Evolutionary conservation across 495 filamentous ascomycete species (phyloP).

Genomic region (Polyplosphaeria fusca): DNA sequence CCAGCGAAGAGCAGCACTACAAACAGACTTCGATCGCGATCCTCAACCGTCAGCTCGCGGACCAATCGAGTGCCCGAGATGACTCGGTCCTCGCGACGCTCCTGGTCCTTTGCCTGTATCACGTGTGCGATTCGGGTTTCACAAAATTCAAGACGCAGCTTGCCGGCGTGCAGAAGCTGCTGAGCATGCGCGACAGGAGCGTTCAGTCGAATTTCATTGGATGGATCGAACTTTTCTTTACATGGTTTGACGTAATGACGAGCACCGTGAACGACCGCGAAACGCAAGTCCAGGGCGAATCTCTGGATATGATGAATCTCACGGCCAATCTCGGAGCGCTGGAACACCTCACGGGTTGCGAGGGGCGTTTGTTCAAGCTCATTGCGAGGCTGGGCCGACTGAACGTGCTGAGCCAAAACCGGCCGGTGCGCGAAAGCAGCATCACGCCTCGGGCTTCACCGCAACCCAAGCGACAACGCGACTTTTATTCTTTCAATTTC

Average conservation of each 20-base stretch:
- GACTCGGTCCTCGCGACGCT: constrained; percentile 88
- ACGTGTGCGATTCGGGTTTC: constrained; percentile 88
- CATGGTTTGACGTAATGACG: constrained; percentile 93
- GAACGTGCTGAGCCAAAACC: constrained; percentile 79
- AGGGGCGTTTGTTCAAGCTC: constrained; percentile 50
- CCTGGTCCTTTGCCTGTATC: constrained; percentile 83
- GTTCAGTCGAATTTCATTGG: constrained; percentile 63
- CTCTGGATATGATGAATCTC: constrained; percentile 63
- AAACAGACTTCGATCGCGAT: constrained; percentile 76
- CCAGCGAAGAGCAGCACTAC: constrained; percentile 76
- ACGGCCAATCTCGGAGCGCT: constrained; percentile 71
- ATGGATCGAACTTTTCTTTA: constrained; percentile 96
- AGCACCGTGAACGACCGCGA: constrained; percentile 90
- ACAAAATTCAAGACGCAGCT: constrained; percentile 92
- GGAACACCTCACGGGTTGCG: constrained; percentile 86
- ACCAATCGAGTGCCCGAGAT: constrained; percentile 67
- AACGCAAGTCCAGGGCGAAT: constrained; percentile 72
- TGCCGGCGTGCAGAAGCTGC: constrained; percentile 87
- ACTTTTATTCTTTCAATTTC: constrained; percentile 54
- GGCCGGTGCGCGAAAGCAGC: constrained; percentile 40
- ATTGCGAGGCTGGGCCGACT: constrained; percentile 60
- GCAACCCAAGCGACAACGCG: constrained; percentile 38
- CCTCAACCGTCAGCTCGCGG: constrained; percentile 77
- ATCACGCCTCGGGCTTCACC: constrained; percentile 37
- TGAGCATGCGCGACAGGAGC: constrained; percentile 70